phyloP scores from a whole-genome alignment of 2,329 filamentous ascomycete species.

The Clonostachys rosea region DNA sequence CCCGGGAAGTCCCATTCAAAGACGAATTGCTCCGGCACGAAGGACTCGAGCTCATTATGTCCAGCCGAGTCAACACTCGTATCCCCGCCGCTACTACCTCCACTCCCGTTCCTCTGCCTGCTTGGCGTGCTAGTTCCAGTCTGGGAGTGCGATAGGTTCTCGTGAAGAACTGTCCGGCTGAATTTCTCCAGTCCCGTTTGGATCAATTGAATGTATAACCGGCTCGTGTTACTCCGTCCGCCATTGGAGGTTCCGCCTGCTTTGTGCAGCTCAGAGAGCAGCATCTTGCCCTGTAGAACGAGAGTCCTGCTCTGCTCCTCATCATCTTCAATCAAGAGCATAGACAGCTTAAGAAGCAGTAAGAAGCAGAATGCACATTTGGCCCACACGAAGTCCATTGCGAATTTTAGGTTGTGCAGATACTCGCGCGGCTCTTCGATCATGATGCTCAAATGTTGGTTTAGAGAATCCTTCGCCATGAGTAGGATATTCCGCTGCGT shows the following conservation, averaged over 20 bases:
- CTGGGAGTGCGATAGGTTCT: background rate
- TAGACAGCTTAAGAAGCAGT: constrained; percentile 45
- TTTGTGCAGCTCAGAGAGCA: constrained; percentile 15
- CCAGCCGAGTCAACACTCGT: constrained; percentile 1
- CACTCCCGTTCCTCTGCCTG: background rate
- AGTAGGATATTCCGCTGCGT: constrained; percentile 39
- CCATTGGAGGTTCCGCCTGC: constrained; percentile 7
- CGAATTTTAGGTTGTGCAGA: constrained; percentile 43
- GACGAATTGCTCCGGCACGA: constrained; percentile 49
- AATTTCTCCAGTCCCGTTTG: constrained; percentile 15
- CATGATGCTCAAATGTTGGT: constrained; percentile 43
- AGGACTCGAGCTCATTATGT: constrained; percentile 40
- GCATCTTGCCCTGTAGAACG: constrained; percentile 8
- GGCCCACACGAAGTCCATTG: constrained; percentile 55
- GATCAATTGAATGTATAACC: constrained; percentile 14
- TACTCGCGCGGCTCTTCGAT: constrained; percentile 38
- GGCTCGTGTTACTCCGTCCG: constrained; percentile 25
- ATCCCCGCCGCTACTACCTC: background rate
- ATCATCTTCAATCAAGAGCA: constrained; percentile 35
- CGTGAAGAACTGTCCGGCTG: constrained; percentile 4
- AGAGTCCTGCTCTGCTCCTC: constrained; percentile 8
- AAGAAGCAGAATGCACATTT: constrained; percentile 54
- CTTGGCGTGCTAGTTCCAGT: background rate
- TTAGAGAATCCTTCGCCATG: constrained; percentile 44
- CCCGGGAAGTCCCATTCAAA: constrained; percentile 56